Base-by-base conservation (phyloP, 495 filamentous ascomycete species). In the Entonaema liquescens region DNA sequence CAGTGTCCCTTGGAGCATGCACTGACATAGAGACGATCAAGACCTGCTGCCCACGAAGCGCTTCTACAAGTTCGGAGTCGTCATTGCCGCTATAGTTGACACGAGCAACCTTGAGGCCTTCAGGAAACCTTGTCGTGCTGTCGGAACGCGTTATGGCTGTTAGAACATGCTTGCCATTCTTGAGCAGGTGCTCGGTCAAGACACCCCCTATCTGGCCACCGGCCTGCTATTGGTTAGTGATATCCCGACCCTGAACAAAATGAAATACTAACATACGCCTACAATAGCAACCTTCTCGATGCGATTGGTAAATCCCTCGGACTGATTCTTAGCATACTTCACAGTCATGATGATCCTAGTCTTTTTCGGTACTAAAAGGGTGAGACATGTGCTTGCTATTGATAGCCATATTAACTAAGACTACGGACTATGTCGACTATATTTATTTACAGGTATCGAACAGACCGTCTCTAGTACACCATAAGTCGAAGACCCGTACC, bases 1-100 rank as follows among this genome's bases (percentile, higher is more conserved):
- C 83, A 0, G 76, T 79, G 9, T 73, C 76, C 3, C 38, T 59
- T 15, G 76, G 66, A 13, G 72, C 63, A 2, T 9, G 17, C n/a
- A 68, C 61, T 0, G 68, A 61, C 63, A 91, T 71, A 5, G 86
- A 89, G 73, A 91, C 89, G 71, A 92, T 78, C n/a, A 92, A 79
- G 36, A 80, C 83, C 54, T 89, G 81, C 72, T 89, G 86, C 55
- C 81, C 83, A 44, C 78, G 72, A 19, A 87, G 76, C 21, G 82
- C 84, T 11, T 62, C 57, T 33, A 79, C 77, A n/a, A 87, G 72
- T 31, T 49, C 44, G 52, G 75, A 71, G 28, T 67, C 67, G 8
- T 70, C 66, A 29, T 79, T 62, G 55, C 68, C 64, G 1, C 36
- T 60, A 70, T 84, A 84, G 72, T 85, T 67, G 50, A 81, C 79